Conservation (phyloP, 257 asterid species). For the Mentha longifolia region DNA sequence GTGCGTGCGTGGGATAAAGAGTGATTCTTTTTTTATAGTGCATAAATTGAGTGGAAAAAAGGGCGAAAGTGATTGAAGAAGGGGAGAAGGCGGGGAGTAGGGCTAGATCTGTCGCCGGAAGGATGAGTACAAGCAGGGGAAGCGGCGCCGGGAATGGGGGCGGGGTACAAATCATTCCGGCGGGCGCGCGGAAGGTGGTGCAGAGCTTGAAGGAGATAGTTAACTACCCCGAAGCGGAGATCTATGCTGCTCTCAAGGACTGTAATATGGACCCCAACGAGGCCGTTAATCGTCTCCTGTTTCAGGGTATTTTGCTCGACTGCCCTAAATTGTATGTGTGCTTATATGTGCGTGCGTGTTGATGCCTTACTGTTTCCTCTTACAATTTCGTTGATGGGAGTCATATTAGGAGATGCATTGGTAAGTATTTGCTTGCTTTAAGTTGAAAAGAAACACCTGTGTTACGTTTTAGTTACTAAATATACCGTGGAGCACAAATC, state of each 20-base stretch:
- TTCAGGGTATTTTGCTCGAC: conserved; percentile 63
- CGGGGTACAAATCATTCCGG: conserved; percentile 60
- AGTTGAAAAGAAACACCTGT: neutral
- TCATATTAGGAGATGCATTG: conserved; percentile 3
- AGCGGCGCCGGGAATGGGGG: conserved; percentile 42
- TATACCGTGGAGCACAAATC: conserved; percentile 8
- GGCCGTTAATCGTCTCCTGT: conserved; percentile 75
- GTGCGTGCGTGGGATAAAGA: neutral
- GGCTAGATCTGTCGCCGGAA: conserved; percentile 42
- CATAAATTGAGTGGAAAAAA: conserved; percentile 6
- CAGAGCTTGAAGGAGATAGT: conserved; percentile 91
- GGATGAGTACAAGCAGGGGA: conserved; percentile 51
- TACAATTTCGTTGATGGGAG: neutral
- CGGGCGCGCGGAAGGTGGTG: conserved; percentile 73
- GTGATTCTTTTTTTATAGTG: neutral
- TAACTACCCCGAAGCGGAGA: conserved; percentile 81
- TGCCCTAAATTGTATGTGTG: conserved; percentile 33
- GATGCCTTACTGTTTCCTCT: neutral
- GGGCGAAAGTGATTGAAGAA: conserved; percentile 27
- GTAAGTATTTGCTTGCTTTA: conserved; percentile 22
- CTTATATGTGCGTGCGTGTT: neutral
- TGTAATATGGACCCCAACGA: conserved; percentile 98
- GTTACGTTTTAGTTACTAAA: conserved; percentile 9
- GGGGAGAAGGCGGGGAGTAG: conserved; percentile 34
- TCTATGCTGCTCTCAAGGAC: conserved; percentile 87